Base-by-base conservation (phyloP, 371 early-diverging fungal genomes). In the Catenaria anguillulae region DNA sequence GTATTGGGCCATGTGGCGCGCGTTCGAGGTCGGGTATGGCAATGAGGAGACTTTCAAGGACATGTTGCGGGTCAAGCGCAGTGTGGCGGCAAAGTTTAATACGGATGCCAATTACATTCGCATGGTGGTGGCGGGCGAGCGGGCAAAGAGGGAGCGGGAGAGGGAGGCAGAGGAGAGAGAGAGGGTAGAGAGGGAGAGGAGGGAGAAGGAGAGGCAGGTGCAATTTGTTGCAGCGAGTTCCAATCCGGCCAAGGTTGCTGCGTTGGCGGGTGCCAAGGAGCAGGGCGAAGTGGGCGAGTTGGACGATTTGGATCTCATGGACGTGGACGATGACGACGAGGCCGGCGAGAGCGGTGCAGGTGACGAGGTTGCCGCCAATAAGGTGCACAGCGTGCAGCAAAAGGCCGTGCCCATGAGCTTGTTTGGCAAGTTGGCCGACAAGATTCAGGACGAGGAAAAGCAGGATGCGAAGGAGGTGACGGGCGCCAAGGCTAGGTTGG, bases 31-130 rank as follows among this genome's bases (percentile, higher is more conserved):
- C 24, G 82, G 85, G 67, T 89, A 90, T 68, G 98, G 98, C 56
- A 93, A 92, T 70, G 97, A 98, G 72, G 95, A 95, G 62, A 93
- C 97, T 8, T 97, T 92, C 74, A 92, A 90, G 73, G 97, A 97
- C 67, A 94, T 94, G 95, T 77, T 97, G 48, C 80, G 97, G 36
- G 86, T 95, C 66, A 93, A 93, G 71, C 87, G 98, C n/a, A 77
- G 80, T 42, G 88, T 88, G 2, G 86, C 87, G 67, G 85, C 88
- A 34, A 78, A 82, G 55, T 87, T 73, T 74, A 86, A 84, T 64
- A 85, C 87, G 10, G 89, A 90, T 54, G 75, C 66, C 21, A 64
- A 37, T 23, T 62, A 54, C 35, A 33, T 74, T 12, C 24, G 61
- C 12, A 62, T 62, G 4, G 61, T 60, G 59, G 63, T 73, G 3